Evolutionary conservation across 2,329 filamentous ascomycete species (phyloP), one percentile per base, ranked within the genome.

Genomic region (Lecanosticta acicola): DNA sequence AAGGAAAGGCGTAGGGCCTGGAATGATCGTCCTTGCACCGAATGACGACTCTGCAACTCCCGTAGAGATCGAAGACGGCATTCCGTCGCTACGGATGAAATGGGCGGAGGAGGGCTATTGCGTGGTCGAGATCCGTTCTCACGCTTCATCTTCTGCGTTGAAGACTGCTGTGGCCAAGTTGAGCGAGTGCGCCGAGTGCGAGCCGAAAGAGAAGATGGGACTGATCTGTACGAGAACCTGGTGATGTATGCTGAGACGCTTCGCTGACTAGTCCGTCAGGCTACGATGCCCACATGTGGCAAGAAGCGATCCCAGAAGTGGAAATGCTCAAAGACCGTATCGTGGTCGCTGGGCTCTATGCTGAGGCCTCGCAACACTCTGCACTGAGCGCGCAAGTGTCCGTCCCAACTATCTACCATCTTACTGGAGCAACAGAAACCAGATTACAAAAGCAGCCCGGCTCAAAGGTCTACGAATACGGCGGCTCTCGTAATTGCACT

Each of bases 71-170:
- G 34, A 55, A 44, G 44, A 57, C 39, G 54, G 54, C 3, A 54
- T 57, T n/a, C 54, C 54, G 18, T 55, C 52, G 10, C 38, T 54
- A 20, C 49, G 51, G 18, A 57, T 55, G 49, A 87, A 86, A 64
- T 86, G 83, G 83, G 82, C 81, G 0, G 83, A 87, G 59, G 83
- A 87, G 60, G 80, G 83, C 0, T 85, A 78, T 53, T 69, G 76
- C 0, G 80, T 85, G 2, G 78, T 70, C 0, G 74, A 83, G 59
- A 59, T 85, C 0, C 59, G 66, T 2, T 56, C 68, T 1, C 54
- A 52, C n/a, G 51, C 55, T 20, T 47, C 42, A 4, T 42, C 46
- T 5, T 39, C 53, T 20, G 33, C 52, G 4, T 7, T 53, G 17
- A 39, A 50, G 14, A 39, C 46, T 3, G 59, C 62, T 14, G 41